Base-by-base conservation (phyloP, 768 basidiomycete genomes). In the Tubosaeta brunneosetosa region DNA sequence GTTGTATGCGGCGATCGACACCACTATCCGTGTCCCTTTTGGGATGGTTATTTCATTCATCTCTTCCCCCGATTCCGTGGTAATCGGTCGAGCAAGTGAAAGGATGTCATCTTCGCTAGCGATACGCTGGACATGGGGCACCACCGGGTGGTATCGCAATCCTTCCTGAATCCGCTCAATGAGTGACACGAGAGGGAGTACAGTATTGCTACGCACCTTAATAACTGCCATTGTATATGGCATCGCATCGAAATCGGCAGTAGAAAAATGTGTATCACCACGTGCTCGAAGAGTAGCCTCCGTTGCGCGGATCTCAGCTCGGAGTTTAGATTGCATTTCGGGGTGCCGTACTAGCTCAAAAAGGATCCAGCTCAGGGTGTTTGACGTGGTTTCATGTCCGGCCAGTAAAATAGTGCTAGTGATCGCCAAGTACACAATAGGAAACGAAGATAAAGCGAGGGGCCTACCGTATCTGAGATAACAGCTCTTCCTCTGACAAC, bases 301-400 rank as follows among this genome's bases (percentile, higher is more conserved):
- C 6, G 17, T 49, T 27, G n/a, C 8, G 7, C 43, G 46, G 26
- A 62, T 62, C 44, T 64, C 63, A 0, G 25, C 69, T 12, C 90
- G 80, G 19, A 91, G 78, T 52, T 73, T 77, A 3, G 69, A 66
- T 61, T 91, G 89, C 3, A 82, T 64, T 19, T 80, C 71, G 0
- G 79, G 82, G 53, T 82, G 70, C 37, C 73, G 76, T 2, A 83
- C 77, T 6, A 92, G 74, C 57, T 84, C 82, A 49, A 84, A 72
- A 12, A 51, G 42, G 11, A 51, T 36, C 52, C 47, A 43, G 42
- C 34, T 14, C 26, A 85, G 51, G 2, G 77, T 73, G 34, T 76
- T 80, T 3, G 85, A 77, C 47, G 79, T 83, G 1, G 84, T 86
- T 60, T 53, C 52, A 37, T 48, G 47, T 85, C 76, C 77, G 37